Percentiles rank a stretch among this genome's conserved stretches.
Conservation (phyloP, 2,329 filamentous ascomycete species). For the Penicillium freii region DNA sequence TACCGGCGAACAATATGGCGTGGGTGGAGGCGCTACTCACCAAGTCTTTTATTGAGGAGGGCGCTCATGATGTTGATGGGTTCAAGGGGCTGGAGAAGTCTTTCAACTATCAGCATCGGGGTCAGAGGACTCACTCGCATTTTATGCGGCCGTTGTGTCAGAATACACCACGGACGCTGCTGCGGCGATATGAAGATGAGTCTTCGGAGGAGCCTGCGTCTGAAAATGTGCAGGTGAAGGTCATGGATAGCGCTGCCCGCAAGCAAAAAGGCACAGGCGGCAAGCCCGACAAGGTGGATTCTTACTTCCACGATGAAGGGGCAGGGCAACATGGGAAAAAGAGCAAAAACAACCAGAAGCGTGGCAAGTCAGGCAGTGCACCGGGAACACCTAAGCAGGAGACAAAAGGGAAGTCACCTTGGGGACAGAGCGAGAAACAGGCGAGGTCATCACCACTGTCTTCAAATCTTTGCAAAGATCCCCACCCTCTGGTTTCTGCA, state of each 20-base stretch:
- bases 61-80: constrained; percentile 60
- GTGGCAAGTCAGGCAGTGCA: constrained; percentile 26
- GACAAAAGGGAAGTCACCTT: constrained; percentile 32
- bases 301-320: constrained; percentile 28
- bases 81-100: constrained; percentile 63
- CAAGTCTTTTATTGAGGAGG: constrained; percentile 63
- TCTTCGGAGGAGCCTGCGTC: constrained; percentile 17
- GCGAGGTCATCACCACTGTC: constrained; percentile 22
- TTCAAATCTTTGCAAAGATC: constrained; percentile 39
- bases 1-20: constrained; percentile 54
- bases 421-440: constrained; percentile 32
- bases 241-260: constrained; percentile 16
- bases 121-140: constrained; percentile 57
- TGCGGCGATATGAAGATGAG: constrained; percentile 24
- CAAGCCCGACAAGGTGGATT: constrained; percentile 29
- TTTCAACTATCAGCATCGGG: constrained; percentile 62
- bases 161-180: constrained; percentile 43
- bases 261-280: constrained; percentile 29
- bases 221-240: constrained; percentile 8
- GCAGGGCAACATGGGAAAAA: constrained; percentile 29
- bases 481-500: constrained; percentile 16
- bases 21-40: constrained; percentile 65
- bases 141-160: constrained; percentile 63
- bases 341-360: constrained; percentile 27
- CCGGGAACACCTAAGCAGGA: constrained; percentile 27